A percentile compares a stretch with the other conserved stretches of the same genome.
phyloP scores from a whole-genome alignment of 2,329 filamentous ascomycete species.

The Botrytis elliptica region DNA sequence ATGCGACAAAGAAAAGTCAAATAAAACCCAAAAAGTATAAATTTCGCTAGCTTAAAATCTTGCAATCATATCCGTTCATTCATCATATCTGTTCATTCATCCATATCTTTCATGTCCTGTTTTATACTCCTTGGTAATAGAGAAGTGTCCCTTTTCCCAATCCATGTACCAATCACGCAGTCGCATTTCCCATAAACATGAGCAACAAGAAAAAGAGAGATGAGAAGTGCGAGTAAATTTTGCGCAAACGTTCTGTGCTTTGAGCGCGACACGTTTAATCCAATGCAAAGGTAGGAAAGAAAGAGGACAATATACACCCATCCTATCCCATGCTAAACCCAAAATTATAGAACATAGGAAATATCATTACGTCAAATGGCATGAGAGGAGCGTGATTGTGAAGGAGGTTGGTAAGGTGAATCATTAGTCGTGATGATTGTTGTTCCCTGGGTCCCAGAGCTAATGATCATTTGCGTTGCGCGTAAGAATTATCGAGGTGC shows the following conservation, averaged over 20 bases:
- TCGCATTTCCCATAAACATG: background rate
- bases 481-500: background rate
- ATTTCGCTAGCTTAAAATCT: background rate
- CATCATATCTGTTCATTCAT: background rate
- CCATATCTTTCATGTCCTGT: background rate
- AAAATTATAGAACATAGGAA: background rate
- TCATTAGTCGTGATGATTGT: background rate
- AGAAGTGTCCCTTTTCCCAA: background rate
- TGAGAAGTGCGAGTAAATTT: background rate
- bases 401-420: background rate
- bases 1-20: background rate
- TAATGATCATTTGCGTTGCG: background rate
- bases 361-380: background rate
- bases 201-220: background rate
- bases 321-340: background rate
- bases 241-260: background rate
- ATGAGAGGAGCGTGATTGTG: background rate
- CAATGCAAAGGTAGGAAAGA: background rate
- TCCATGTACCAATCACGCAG: background rate
- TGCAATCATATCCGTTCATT: constrained; percentile 1
- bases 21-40: background rate
- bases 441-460: background rate
- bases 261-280: background rate
- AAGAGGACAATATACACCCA: background rate
- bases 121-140: background rate